A percentile compares a stretch with the other conserved stretches of the same genome.
phyloP scores from a whole-genome alignment of 2,329 filamentous ascomycete species.

The Dendrostoma leiphaemia region DNA sequence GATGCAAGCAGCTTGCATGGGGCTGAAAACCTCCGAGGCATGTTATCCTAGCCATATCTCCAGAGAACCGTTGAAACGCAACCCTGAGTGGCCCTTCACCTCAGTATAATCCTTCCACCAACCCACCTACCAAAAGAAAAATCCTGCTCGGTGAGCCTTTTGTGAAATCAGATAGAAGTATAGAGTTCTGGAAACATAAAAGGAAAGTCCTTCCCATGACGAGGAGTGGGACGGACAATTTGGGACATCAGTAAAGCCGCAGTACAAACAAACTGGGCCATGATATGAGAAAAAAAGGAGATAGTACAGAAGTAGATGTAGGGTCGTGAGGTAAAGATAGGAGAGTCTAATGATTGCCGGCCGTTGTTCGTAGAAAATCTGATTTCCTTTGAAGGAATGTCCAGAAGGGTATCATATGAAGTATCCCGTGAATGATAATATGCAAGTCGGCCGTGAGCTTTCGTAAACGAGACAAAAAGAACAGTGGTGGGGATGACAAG shows the following conservation, averaged over 20 bases:
- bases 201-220: not conserved
- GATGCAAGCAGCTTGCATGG: too few relatives aligned
- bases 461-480: constrained; percentile 11
- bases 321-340: not conserved
- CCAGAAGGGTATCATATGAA: constrained; percentile 23
- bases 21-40: too few relatives aligned
- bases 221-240: not conserved
- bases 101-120: too few relatives aligned
- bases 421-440: constrained; percentile 18
- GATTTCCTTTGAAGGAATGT: constrained; percentile 19
- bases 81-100: too few relatives aligned
- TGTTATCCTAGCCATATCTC: too few relatives aligned
- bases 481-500: constrained; percentile 3
- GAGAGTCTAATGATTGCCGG: not conserved
- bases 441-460: constrained; percentile 18
- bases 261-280: not conserved
- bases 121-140: not conserved
- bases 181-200: not conserved
- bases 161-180: too few relatives aligned
- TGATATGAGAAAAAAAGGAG: not conserved
- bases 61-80: too few relatives aligned
- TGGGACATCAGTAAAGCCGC: not conserved
- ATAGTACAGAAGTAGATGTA: not conserved
- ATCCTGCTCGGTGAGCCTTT: not conserved
- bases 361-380: constrained; percentile 6